These are phyloP conservation scores for Candida buenavistaensis DNA, from an alignment of 1,139 yeast species.

Conservation along the genomic window DNA sequence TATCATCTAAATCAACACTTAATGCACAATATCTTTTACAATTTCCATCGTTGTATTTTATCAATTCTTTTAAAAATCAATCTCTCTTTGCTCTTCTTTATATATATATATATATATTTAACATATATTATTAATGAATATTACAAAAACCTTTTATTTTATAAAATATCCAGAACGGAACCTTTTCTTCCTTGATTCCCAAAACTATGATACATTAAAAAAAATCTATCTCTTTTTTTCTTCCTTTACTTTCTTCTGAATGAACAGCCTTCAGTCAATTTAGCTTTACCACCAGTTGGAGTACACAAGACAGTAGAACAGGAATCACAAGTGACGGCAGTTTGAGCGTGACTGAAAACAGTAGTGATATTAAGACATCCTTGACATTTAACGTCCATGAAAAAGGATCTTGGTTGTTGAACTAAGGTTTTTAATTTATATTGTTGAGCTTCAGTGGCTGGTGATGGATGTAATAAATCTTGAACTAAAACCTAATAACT, in stretches of 20 bases:
- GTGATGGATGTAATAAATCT: constrained; percentile 95
- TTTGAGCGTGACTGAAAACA: constrained; percentile 99
- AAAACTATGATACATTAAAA: background rate
- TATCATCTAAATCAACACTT: no score
- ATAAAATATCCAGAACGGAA: no score
- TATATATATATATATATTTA: no score
- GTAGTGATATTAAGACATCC: constrained; percentile 99
- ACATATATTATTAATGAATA: no score
- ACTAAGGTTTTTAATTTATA: constrained; percentile 98
- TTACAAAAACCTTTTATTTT: no score
- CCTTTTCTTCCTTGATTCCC: no score
- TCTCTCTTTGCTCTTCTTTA: no score
- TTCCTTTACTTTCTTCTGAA: constrained; percentile 90
- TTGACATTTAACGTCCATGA: constrained; percentile 99
- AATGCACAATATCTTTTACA: no score
- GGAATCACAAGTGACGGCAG: constrained; percentile 98
- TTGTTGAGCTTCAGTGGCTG: constrained; percentile 92
- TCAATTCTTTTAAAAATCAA: no score
- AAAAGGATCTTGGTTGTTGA: constrained; percentile 96
- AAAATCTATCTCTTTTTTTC: background rate
- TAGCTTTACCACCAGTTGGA: constrained; percentile 99
- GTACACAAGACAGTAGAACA: constrained; percentile 97
- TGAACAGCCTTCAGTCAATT: constrained; percentile 97
- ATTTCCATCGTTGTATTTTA: no score
- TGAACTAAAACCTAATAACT: constrained; percentile 77